phyloP scores from a whole-genome alignment of 169 alveolate species.

The Cryptosporidium xiaoi region DNA sequence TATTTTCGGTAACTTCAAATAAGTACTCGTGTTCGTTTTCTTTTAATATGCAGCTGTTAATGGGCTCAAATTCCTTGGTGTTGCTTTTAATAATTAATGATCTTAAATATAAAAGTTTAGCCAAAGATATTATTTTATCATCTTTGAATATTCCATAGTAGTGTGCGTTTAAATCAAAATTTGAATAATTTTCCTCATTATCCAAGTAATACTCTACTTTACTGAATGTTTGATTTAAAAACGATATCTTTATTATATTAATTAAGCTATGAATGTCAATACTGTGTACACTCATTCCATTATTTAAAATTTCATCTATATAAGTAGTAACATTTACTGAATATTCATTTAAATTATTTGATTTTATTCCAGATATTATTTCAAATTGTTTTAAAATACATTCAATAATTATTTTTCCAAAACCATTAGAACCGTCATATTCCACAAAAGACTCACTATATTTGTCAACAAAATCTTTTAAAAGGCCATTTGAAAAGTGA shows the following conservation, averaged over 20 bases:
- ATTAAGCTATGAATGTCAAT: conserved; percentile 7
- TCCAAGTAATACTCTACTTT: conserved; percentile 17
- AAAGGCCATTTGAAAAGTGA: conserved; percentile 19
- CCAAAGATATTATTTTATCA: neutral
- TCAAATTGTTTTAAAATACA: conserved; percentile 9
- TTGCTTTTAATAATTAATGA: too few species aligned
- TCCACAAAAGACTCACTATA: neutral
- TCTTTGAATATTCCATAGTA: conserved; percentile 11
- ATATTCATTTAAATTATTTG: neutral
- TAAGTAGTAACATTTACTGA: neutral
- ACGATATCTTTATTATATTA: conserved; percentile 21
- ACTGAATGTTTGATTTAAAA: neutral
- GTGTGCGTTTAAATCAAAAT: neutral
- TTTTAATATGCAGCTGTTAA: too few species aligned
- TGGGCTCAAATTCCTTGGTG: too few species aligned
- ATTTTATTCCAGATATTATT: neutral
- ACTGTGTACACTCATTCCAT: neutral
- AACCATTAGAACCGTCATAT: too few species aligned
- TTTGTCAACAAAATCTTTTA: neutral
- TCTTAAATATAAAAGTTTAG: too few species aligned
- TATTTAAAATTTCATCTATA: neutral
- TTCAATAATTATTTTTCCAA: neutral
- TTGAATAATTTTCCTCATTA: neutral
- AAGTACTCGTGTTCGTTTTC: too few species aligned
- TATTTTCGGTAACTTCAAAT: too few species aligned